phyloP scores from a whole-genome alignment of 306 rosid species.

The Gastrolobium bilobum region DNA sequence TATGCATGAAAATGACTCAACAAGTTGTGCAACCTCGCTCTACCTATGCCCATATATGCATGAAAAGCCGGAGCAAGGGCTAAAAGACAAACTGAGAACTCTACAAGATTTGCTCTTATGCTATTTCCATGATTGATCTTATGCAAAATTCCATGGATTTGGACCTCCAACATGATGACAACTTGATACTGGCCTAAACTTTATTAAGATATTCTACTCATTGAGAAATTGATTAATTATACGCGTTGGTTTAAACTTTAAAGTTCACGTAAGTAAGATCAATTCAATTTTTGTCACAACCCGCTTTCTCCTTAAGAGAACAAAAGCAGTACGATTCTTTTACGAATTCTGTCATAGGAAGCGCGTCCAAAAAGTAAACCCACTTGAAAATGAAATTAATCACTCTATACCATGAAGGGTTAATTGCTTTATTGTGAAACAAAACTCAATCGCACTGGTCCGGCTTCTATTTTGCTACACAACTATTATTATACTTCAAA shows the following conservation, averaged over 20 bases:
- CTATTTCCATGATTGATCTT: slow-evolving; percentile 3
- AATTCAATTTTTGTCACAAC: slow-evolving; percentile 9
- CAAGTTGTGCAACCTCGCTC: slow-evolving; percentile 16
- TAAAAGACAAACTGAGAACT: slow-evolving; percentile 29
- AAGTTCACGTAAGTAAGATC: slow-evolving; percentile 16
- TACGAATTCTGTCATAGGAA: slow-evolving; percentile 16
- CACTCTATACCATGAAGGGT: background rate
- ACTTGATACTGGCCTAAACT: slow-evolving; percentile 15
- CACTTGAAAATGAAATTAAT: slow-evolving; percentile 16
- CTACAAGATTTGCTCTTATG: background rate
- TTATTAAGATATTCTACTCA: slow-evolving; percentile 10
- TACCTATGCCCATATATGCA: background rate
- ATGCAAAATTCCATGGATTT: slow-evolving; percentile 45
- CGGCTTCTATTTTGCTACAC: too few species aligned
- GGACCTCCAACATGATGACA: slow-evolving; percentile 48
- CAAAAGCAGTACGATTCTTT: slow-evolving; percentile 46
- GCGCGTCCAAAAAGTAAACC: slow-evolving; percentile 11
- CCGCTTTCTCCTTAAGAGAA: slow-evolving; percentile 23
- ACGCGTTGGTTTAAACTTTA: slow-evolving; percentile 13
- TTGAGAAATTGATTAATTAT: slow-evolving; percentile 36
- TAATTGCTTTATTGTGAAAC: background rate
- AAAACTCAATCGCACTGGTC: background rate
- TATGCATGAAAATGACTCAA: slow-evolving; percentile 44
- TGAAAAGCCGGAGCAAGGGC: slow-evolving; percentile 19
- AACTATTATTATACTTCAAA: too few species aligned